Conservation (phyloP, 148 eudicot species). For the Fagopyrum tataricum region DNA sequence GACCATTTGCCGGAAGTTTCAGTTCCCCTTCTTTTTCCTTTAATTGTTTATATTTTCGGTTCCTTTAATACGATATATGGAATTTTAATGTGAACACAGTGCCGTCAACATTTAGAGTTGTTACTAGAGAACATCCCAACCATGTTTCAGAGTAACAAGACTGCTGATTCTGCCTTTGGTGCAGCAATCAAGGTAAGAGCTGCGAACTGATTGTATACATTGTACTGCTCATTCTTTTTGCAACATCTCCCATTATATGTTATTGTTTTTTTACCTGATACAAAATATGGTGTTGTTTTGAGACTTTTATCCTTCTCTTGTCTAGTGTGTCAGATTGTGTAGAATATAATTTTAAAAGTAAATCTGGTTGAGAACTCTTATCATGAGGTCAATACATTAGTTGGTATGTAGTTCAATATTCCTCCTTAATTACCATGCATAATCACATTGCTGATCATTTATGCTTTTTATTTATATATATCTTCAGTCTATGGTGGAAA, state of each 20-base stretch:
- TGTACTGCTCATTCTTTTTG: background rate
- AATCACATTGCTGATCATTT: background rate
- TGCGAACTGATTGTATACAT: background rate
- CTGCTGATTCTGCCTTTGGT: constrained; percentile 91
- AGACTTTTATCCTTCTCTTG: background rate
- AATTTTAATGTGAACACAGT: constrained; percentile 45
- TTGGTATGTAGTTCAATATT: background rate
- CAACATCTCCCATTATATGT: background rate
- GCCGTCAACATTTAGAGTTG: constrained; percentile 79
- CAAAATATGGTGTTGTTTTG: background rate
- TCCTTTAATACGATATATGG: background rate
- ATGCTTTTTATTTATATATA: background rate
- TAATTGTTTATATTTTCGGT: background rate
- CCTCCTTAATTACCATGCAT: background rate
- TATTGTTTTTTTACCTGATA: background rate
- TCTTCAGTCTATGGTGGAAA: background rate
- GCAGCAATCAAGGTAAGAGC: constrained; percentile 76
- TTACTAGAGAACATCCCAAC: constrained; percentile 86
- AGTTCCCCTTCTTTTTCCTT: background rate
- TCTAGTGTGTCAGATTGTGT: background rate
- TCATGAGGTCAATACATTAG: background rate
- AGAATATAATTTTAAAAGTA: background rate
- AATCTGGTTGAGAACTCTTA: background rate
- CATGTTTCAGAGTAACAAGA: constrained; percentile 80
- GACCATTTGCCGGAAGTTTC: background rate